Evolutionary conservation across 768 basidiomycete species (phyloP).

Genomic region (Trametes punicea): DNA sequence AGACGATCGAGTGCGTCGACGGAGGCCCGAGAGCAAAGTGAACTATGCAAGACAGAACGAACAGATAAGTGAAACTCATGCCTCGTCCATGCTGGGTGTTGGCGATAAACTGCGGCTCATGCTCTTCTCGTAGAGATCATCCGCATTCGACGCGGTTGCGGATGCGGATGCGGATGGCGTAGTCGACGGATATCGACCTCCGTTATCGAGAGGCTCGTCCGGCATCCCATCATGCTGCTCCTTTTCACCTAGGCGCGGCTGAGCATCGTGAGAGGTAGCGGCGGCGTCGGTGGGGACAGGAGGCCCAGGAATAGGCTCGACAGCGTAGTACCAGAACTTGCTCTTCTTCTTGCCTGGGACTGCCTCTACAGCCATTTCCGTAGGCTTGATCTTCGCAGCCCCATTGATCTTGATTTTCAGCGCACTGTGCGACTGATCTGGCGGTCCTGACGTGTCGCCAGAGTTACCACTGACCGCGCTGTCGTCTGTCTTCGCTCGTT

Average conservation of each 20-base stretch:
- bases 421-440: constrained; percentile 30
- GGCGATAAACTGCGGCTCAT: constrained; percentile 45
- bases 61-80: constrained; percentile 20
- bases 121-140: constrained; percentile 32
- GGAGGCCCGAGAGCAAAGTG: constrained; percentile 12
- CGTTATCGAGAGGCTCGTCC: constrained; percentile 10
- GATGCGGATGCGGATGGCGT: constrained; percentile 20
- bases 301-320: constrained; percentile 59
- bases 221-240: constrained; percentile 7
- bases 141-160: constrained; percentile 17
- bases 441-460: constrained; percentile 23
- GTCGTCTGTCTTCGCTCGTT: constrained; percentile 78
- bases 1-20: constrained; percentile 8
- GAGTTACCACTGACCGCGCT: constrained; percentile 41
- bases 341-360: constrained; percentile 80
- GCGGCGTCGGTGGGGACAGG: constrained; percentile 19
- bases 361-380: constrained; percentile 71
- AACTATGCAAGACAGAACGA: constrained; percentile 13
- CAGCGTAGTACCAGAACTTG: constrained; percentile 87
- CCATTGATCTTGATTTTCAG: constrained; percentile 51
- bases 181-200: constrained; percentile 12
- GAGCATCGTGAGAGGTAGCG: constrained; percentile 15
- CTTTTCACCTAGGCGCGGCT: neutral
- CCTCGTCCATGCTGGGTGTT: constrained; percentile 35
- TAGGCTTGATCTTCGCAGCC: constrained; percentile 66